Evolutionary conservation across 2,329 filamentous ascomycete genomes (phyloP).

Genomic region (Ophiosphaerella herpotricha): DNA sequence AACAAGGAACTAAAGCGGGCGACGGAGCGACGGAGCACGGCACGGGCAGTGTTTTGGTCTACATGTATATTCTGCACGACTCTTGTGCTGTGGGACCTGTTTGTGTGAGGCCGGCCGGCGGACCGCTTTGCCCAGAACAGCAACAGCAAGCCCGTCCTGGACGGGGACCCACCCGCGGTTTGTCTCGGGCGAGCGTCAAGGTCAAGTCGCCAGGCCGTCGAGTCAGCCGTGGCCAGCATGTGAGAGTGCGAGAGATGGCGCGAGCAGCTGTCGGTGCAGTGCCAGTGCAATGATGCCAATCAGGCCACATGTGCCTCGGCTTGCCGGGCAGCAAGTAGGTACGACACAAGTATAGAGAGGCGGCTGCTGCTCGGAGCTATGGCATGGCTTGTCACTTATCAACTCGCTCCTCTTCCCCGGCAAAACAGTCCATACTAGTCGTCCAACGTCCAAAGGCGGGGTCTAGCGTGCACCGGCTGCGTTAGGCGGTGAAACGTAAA

Average conservation of each 20-base stretch:
- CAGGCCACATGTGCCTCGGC: slow-evolving; percentile 29
- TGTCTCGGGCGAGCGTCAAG: slow-evolving; percentile 5
- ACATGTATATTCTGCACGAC: slow-evolving; percentile 53
- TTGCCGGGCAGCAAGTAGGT: slow-evolving; percentile 14
- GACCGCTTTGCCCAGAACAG: slow-evolving; percentile 23
- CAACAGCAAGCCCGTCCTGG: slow-evolving; percentile 14
- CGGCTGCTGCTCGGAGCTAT: neutral
- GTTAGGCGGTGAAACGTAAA: slow-evolving; percentile 32
- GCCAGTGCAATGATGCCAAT: slow-evolving; percentile 24
- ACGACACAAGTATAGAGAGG: neutral
- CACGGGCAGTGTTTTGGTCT: slow-evolving; percentile 54
- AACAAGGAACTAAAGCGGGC: slow-evolving; percentile 90
- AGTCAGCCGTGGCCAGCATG: slow-evolving; percentile 13
- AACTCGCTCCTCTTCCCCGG: neutral
- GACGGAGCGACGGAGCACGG: slow-evolving; percentile 58
- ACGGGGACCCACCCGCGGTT: slow-evolving; percentile 21
- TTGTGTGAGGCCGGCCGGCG: slow-evolving; percentile 44
- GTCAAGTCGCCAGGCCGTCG: too few relatives aligned
- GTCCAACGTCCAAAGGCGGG: slow-evolving; percentile 23
- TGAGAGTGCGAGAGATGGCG: slow-evolving; percentile 15
- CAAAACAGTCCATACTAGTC: neutral
- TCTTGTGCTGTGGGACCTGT: slow-evolving; percentile 55
- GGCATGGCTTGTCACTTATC: too few relatives aligned
- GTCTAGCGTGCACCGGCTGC: slow-evolving; percentile 28
- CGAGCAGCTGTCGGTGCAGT: neutral